A percentile compares a stretch with the other conserved stretches of the same genome.
Conservation (phyloP, 1,284 basidiomycete genomes). For the Cryptococcus sp. region DNA sequence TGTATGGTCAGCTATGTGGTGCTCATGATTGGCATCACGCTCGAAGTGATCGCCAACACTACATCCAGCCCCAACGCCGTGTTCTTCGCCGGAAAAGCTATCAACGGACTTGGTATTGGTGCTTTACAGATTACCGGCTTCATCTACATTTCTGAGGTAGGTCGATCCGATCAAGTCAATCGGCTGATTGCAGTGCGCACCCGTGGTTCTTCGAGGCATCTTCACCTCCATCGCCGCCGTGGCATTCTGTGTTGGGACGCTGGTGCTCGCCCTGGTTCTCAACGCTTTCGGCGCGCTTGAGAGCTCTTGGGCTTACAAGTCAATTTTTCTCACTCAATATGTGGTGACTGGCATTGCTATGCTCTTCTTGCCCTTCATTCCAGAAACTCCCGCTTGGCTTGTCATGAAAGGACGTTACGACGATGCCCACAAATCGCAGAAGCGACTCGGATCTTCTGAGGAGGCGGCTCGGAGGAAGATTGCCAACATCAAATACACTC, state of each 20-base stretch:
- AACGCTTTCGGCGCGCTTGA: too few relatives aligned
- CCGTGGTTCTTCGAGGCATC: conserved; percentile 5
- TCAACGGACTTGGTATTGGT: conserved; percentile 9
- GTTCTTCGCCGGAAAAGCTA: conserved; percentile 10
- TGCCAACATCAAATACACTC: not conserved
- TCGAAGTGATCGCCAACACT: conserved; percentile 6
- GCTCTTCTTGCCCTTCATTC: not conserved
- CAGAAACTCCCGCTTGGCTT: not conserved
- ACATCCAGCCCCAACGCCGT: conserved; percentile 7
- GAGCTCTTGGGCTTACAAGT: too few relatives aligned
- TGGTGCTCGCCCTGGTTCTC: too few relatives aligned
- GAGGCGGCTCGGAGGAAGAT: not conserved
- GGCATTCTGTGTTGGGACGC: too few relatives aligned
- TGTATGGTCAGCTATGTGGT: conserved; percentile 1
- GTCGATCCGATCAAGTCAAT: too few relatives aligned
- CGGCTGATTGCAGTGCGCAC: too few relatives aligned
- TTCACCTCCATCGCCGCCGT: not conserved
- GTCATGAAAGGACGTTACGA: not conserved
- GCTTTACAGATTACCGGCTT: conserved; percentile 3
- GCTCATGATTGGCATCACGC: conserved; percentile 8
- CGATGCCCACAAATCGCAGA: not conserved
- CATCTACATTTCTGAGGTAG: conserved; percentile 7
- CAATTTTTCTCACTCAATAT: too few relatives aligned
- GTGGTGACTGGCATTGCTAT: too few relatives aligned
- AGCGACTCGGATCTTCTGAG: not conserved